phyloP scores from a whole-genome alignment of 1,139 yeast species.

The Candida pseudocylindracea region DNA sequence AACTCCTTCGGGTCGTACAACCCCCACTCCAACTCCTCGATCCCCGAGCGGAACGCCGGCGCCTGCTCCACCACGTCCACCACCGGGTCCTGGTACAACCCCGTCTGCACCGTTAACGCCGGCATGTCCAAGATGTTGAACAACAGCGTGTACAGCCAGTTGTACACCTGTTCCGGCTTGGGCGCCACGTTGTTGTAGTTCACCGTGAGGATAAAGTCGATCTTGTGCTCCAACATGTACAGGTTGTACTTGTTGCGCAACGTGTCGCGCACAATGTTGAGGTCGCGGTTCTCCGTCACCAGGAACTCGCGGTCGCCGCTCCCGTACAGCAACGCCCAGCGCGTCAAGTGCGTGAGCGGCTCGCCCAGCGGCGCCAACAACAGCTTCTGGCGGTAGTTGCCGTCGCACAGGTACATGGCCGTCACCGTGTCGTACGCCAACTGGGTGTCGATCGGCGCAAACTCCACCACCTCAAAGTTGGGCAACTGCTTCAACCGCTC shows the following conservation, averaged over 20 bases:
- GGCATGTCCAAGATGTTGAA: slow-evolving; percentile 48
- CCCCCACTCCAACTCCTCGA: slow-evolving; percentile 19
- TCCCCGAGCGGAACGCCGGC: slow-evolving; percentile 8
- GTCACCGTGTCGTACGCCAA: slow-evolving; percentile 29
- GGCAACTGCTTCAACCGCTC: slow-evolving; percentile 3
- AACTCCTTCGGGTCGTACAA: slow-evolving; percentile 16
- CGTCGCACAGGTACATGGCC: slow-evolving; percentile 32
- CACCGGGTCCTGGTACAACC: slow-evolving; percentile 30
- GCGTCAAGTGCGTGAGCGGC: slow-evolving; percentile 35
- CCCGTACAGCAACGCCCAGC: slow-evolving; percentile 36
- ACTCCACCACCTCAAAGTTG: slow-evolving; percentile 7
- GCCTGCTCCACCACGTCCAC: slow-evolving; percentile 17
- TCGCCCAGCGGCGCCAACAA: slow-evolving; percentile 41
- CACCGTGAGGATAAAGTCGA: slow-evolving; percentile 52
- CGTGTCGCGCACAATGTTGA: slow-evolving; percentile 25
- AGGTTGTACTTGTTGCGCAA: slow-evolving; percentile 32
- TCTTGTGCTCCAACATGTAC: slow-evolving; percentile 25
- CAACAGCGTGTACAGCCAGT: slow-evolving; percentile 60
- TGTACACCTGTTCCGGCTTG: slow-evolving; percentile 34
- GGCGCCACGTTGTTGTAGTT: slow-evolving; percentile 57
- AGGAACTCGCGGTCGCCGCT: slow-evolving; percentile 23
- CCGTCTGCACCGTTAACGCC: slow-evolving; percentile 36
- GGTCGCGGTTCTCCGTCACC: slow-evolving; percentile 22
- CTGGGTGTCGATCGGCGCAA: slow-evolving; percentile 27
- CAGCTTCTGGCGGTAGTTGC: slow-evolving; percentile 28